Evolutionary conservation across 2,329 filamentous ascomycete species (phyloP).

Genomic region (Zasmidium citrigriseum): DNA sequence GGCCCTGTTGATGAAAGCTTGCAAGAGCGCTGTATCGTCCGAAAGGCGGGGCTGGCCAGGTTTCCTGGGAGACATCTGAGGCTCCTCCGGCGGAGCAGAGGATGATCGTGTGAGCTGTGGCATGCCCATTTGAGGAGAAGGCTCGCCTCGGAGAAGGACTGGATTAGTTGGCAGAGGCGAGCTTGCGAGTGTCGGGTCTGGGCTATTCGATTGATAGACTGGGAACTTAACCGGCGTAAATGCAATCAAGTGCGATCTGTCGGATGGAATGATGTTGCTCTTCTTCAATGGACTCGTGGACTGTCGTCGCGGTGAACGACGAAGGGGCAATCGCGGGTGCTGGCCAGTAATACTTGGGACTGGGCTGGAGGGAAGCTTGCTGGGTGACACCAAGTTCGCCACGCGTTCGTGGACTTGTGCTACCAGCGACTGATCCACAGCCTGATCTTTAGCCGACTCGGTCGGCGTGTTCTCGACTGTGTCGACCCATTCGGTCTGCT

Average conservation of each 20-base stretch:
- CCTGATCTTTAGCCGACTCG: background rate
- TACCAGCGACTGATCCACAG: background rate
- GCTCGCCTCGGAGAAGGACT: background rate
- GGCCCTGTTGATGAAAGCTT: constrained; percentile 52
- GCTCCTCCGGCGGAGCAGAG: constrained; percentile 39
- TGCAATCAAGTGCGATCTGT: constrained; percentile 28
- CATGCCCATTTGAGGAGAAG: background rate
- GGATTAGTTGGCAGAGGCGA: constrained; percentile 14
- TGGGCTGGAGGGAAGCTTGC: constrained; percentile 18
- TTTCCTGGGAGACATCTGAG: constrained; percentile 27
- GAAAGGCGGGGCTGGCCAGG: constrained; percentile 36
- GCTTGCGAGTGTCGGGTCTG: background rate
- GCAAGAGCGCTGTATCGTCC: constrained; percentile 52
- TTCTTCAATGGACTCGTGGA: constrained; percentile 32
- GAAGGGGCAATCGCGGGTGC: constrained; percentile 23
- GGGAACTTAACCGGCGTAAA: constrained; percentile 31
- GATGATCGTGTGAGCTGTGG: constrained; percentile 19
- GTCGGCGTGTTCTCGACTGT: constrained; percentile 10
- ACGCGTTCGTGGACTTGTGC: constrained; percentile 1
- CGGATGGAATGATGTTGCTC: constrained; percentile 10
- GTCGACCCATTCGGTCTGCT: background rate
- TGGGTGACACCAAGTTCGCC: constrained; percentile 3
- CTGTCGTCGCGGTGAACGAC: constrained; percentile 30
- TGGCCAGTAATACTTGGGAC: constrained; percentile 19
- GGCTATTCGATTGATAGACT: constrained; percentile 1